Conservation (phyloP, 495 filamentous ascomycete genomes). For the Echria macrotheca region DNA sequence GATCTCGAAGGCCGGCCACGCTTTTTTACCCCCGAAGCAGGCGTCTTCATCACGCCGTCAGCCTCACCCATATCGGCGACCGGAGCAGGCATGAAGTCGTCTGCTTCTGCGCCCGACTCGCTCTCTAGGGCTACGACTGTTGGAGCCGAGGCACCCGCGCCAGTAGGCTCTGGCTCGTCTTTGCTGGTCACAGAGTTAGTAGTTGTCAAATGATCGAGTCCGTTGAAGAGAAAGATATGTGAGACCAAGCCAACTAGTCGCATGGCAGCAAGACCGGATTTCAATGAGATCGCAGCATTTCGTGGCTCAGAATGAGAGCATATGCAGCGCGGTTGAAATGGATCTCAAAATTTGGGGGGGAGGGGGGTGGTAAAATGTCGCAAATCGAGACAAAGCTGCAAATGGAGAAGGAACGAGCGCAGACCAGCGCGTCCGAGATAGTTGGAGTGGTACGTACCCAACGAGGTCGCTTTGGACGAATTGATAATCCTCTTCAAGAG, state of each 20-base stretch:
- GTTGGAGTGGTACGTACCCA: constrained; percentile 18
- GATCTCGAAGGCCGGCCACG: constrained; percentile 20
- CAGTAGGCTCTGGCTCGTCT: background rate
- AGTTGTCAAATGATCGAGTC: too few species aligned
- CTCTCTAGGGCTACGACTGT: constrained; percentile 21
- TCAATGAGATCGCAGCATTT: background rate
- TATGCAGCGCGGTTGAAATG: constrained; percentile 1
- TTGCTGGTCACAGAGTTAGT: background rate
- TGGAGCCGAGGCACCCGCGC: background rate
- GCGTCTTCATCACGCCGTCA: background rate
- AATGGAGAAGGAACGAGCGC: too few species aligned
- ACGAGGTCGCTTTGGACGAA: constrained; percentile 23
- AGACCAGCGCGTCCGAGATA: too few species aligned
- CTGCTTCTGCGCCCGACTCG: background rate
- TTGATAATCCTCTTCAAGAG: constrained; percentile 12
- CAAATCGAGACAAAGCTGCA: too few species aligned
- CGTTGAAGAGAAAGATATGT: too few species aligned
- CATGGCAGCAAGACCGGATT: too few species aligned
- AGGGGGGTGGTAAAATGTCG: too few species aligned
- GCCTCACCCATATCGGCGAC: constrained; percentile 5
- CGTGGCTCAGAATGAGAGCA: background rate
- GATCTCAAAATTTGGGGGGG: too few species aligned
- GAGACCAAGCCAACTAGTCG: too few species aligned
- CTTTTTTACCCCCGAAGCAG: constrained; percentile 12
- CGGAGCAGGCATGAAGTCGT: constrained; percentile 2